These are phyloP conservation scores for Botrytis elliptica DNA, from an alignment of 2,329 filamentous ascomycete genomes.

Conservation along the genomic window DNA sequence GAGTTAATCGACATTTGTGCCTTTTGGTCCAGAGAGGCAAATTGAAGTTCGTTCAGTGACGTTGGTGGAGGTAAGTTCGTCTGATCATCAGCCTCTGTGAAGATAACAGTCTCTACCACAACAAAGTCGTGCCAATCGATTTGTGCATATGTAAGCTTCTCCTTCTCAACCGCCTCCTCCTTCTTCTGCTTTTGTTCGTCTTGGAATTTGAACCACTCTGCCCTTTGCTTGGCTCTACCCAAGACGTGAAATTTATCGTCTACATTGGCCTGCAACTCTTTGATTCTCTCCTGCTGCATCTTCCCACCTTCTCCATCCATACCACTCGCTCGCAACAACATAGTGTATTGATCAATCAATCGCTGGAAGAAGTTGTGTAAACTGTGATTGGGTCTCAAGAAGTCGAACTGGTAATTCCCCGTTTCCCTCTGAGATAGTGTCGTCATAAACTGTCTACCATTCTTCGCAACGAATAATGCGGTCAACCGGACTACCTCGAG, in stretches of 20 bases:
- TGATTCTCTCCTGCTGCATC: constrained; percentile 69
- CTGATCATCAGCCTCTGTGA: constrained; percentile 84
- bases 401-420: constrained; percentile 93
- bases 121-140: constrained; percentile 99
- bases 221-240: constrained; percentile 76
- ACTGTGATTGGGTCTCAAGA: constrained; percentile 90
- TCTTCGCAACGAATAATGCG: constrained; percentile 88
- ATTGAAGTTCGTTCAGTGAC: constrained; percentile 86
- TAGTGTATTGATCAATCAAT: constrained; percentile 90
- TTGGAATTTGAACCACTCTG: constrained; percentile 83
- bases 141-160: constrained; percentile 72
- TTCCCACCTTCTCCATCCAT: constrained; percentile 62
- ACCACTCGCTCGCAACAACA: constrained; percentile 67
- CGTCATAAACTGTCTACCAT: constrained; percentile 89
- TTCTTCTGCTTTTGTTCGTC: constrained; percentile 84
- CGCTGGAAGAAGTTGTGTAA: constrained; percentile 94
- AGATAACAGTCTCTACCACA: constrained; percentile 91
- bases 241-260: constrained; percentile 79
- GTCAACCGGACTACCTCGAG: constrained; percentile 73
- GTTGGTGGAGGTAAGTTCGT: constrained; percentile 85
- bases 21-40: constrained; percentile 91
- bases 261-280: constrained; percentile 71
- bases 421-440: constrained; percentile 83
- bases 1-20: constrained; percentile 83
- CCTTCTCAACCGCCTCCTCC: constrained; percentile 81